phyloP scores from a whole-genome alignment of 768 basidiomycete species.

The Mycena metata region DNA sequence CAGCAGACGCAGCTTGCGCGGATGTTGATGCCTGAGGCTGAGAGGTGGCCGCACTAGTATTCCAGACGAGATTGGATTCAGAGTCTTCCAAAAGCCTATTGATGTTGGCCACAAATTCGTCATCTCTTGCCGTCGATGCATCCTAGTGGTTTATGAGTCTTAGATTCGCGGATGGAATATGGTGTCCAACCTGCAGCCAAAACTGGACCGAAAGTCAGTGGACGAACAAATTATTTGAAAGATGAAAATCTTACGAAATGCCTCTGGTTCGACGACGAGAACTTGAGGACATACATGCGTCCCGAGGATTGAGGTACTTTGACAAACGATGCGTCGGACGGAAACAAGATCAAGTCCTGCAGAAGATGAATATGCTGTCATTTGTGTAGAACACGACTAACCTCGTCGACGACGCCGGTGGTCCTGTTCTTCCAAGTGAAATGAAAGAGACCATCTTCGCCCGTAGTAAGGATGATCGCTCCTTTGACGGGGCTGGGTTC shows the following conservation, averaged over 20 bases:
- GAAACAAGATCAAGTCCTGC: conserved; percentile 91
- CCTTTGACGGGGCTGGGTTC: conserved; percentile 81
- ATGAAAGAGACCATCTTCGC: conserved; percentile 83
- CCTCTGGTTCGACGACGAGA: conserved; percentile 89
- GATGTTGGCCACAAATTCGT: conserved; percentile 79
- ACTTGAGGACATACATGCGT: conserved; percentile 89
- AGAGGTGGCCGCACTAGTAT: conserved; percentile 48
- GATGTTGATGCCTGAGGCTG: conserved; percentile 64
- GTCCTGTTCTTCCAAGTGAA: conserved; percentile 85
- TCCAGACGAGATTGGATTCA: conserved; percentile 73
- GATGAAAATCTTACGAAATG: conserved; percentile 86
- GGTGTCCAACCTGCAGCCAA: conserved; percentile 82
- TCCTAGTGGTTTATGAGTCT: conserved; percentile 60
- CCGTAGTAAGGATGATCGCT: conserved; percentile 74
- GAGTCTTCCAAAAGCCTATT: conserved; percentile 80
- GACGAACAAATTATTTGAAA: neutral
- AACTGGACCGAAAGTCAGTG: conserved; percentile 63
- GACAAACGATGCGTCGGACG: conserved; percentile 85
- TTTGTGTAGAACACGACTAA: conserved; percentile 43
- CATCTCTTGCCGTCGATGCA: conserved; percentile 73
- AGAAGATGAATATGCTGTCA: conserved; percentile 9
- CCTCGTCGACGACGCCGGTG: conserved; percentile 74
- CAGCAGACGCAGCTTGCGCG: conserved; percentile 48
- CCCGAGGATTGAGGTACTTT: conserved; percentile 80
- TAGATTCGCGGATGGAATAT: conserved; percentile 11